These are phyloP conservation scores for Alternaria gansuensis DNA, from an alignment of 2,329 filamentous ascomycete genomes.

Conservation along the genomic window DNA sequence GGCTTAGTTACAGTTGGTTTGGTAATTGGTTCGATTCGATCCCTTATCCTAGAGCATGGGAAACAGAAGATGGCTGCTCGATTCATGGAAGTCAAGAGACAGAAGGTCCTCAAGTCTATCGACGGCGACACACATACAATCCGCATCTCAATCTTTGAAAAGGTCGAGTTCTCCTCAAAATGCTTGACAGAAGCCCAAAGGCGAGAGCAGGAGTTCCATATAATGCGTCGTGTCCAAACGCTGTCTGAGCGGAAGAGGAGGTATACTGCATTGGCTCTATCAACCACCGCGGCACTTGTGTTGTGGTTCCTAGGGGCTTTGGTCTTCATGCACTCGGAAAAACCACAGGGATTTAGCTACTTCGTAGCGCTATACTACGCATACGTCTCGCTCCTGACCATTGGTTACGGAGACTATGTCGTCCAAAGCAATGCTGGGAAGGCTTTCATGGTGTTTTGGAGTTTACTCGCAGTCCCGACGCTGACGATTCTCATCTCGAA, in stretches of 20 bases:
- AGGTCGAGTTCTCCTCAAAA: constrained; percentile 54
- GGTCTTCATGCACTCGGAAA: constrained; percentile 60
- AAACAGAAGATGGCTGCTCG: constrained; percentile 61
- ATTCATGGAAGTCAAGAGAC: constrained; percentile 60
- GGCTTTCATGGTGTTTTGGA: constrained; percentile 67
- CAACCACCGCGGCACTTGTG: constrained; percentile 49
- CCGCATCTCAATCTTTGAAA: constrained; percentile 54
- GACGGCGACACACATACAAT: constrained; percentile 55
- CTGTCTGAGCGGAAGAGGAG: constrained; percentile 49
- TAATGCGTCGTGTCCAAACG: constrained; percentile 55
- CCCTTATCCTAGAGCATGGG: constrained; percentile 60
- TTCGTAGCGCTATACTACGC: constrained; percentile 64
- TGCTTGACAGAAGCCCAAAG: constrained; percentile 52
- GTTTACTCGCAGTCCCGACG: constrained; percentile 63
- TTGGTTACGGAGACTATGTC: constrained; percentile 63
- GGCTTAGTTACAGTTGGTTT: constrained; percentile 65
- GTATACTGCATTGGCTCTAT: constrained; percentile 55
- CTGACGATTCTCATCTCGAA: constrained; percentile 64
- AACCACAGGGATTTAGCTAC: constrained; percentile 60
- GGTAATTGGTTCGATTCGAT: constrained; percentile 63
- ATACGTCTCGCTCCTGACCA: constrained; percentile 63
- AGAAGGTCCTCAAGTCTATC: constrained; percentile 53
- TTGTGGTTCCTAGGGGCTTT: constrained; percentile 61
- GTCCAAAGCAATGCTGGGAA: constrained; percentile 61
- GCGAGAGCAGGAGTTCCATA: constrained; percentile 59